Percentiles rank a stretch among this genome's conserved stretches.
These are phyloP conservation scores for Quercus alba DNA, from an alignment of 306 rosid genomes.

Conservation along the genomic window DNA sequence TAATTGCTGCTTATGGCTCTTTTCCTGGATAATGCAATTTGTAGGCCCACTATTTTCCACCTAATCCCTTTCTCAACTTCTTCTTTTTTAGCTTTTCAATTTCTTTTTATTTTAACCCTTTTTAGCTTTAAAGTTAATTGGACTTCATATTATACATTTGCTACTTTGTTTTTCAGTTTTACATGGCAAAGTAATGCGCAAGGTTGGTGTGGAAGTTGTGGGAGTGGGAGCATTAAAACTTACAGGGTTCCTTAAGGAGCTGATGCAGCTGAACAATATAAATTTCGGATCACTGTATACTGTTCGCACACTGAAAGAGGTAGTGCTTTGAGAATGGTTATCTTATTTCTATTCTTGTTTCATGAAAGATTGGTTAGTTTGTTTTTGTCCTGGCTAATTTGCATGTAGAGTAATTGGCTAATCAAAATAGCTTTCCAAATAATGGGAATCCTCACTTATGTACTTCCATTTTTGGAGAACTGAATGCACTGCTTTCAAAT, in stretches of 20 bases:
- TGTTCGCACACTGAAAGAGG: slow-evolving; percentile 83
- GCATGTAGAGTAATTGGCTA: neutral
- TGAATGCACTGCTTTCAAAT: neutral
- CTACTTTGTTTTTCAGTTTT: slow-evolving; percentile 45
- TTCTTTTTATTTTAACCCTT: neutral
- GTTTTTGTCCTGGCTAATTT: neutral
- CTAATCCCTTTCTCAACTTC: neutral
- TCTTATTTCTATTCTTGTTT: neutral
- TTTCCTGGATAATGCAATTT: neutral
- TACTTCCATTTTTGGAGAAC: neutral
- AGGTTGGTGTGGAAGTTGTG: slow-evolving; percentile 84
- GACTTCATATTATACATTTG: neutral
- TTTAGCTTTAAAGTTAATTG: neutral
- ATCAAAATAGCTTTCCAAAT: neutral
- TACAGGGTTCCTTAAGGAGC: slow-evolving; percentile 79
- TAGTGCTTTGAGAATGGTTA: slow-evolving; percentile 28
- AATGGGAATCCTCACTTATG: neutral
- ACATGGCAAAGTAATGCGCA: slow-evolving; percentile 83
- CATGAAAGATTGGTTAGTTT: neutral
- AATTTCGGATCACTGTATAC: slow-evolving; percentile 72
- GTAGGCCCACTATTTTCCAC: neutral
- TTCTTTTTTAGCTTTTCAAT: neutral
- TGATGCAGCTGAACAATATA: slow-evolving; percentile 69
- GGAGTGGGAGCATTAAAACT: slow-evolving; percentile 91
- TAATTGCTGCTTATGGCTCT: neutral